Evolutionary conservation across 2,329 filamentous ascomycete species (phyloP), one percentile per base, ranked within the genome.

Genomic region (Pezicula radicicola): DNA sequence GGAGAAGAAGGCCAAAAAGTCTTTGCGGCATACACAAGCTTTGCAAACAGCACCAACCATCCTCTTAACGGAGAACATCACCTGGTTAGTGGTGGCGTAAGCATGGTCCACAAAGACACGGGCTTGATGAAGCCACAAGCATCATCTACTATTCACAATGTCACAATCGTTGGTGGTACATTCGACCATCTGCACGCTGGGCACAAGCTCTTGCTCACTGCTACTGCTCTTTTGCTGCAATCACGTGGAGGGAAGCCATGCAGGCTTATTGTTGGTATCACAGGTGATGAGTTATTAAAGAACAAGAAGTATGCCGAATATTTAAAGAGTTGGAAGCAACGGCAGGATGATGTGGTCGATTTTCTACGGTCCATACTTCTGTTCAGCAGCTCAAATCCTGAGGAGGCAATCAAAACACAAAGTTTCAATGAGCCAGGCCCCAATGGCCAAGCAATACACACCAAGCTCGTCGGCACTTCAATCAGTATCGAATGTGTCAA

Each of bases 171-270:
- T 12, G 94, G 93, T 28, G 94, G 94, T 9, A 99, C 94, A 0
- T 99, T 97, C 71, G 94, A 99, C 68, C 91, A 97, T 70, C 80
- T 99, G 19, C 94, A 99, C 67, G 85, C 89, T 4, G 94, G 94
- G 6, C 94, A 99, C 74, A 99, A 97, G 72, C 78, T 97, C n/a
- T 80, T 99, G 18, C 81, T 99, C 18, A 91, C 92, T n/a, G 92
- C 92, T 55, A 89, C 88, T 0, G 82, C 86, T 0, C 81, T 97
- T 51, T 78, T 91, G 15, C 77, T 69, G 88, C 51, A 80, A 82
- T 53, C 76, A 81, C 70, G 30, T 61, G 65, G 30, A 16, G 63
- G 66, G 1, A 57, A 65, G 28, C 71, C 75, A 19, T 80, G 81
- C 55, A 78, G 78, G 10, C 79, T 95, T 55, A 87, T 91, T 16